Percentiles rank a stretch among this genome's conserved stretches.
Evolutionary conservation across 78 protist species (phyloP).

Genomic region (Tieghemostelium lacteum): DNA sequence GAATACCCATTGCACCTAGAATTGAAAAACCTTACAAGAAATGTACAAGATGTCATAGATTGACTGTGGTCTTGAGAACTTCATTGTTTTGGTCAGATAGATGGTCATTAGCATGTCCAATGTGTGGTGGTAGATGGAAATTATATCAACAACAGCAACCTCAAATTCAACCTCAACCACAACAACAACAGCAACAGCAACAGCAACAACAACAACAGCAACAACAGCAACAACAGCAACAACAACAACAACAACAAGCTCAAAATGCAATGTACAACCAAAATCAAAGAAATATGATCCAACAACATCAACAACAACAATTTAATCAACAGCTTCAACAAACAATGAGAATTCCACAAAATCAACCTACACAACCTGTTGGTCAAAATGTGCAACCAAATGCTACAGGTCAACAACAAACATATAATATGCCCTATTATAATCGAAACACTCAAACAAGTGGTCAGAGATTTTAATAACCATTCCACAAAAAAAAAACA

Average conservation of each 20-base stretch:
- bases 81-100: constrained; percentile 76
- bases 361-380: neutral
- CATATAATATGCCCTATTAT: no score
- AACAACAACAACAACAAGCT: constrained; percentile 30
- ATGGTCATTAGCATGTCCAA: constrained; percentile 70
- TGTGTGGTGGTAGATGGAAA: constrained; percentile 80
- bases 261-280: neutral
- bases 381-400: neutral
- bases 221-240: constrained; percentile 4
- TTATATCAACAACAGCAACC: constrained; percentile 5
- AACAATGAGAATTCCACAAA: neutral
- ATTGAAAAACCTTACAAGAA: constrained; percentile 70
- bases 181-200: neutral
- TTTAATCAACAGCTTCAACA: constrained; percentile 10
- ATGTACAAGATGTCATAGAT: constrained; percentile 71
- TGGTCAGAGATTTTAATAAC: no score
- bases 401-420: neutral
- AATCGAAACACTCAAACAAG: no score
- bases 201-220: constrained; percentile 20
- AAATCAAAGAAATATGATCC: neutral
- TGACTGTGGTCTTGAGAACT: constrained; percentile 50
- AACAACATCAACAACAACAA: neutral
- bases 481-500: no score
- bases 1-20: constrained; percentile 66
- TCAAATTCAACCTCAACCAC: neutral